Evolutionary conservation across 352 stramenopile species (phyloP), one percentile per base, ranked within the genome.

Genomic region (Phytophthora cactorum): DNA sequence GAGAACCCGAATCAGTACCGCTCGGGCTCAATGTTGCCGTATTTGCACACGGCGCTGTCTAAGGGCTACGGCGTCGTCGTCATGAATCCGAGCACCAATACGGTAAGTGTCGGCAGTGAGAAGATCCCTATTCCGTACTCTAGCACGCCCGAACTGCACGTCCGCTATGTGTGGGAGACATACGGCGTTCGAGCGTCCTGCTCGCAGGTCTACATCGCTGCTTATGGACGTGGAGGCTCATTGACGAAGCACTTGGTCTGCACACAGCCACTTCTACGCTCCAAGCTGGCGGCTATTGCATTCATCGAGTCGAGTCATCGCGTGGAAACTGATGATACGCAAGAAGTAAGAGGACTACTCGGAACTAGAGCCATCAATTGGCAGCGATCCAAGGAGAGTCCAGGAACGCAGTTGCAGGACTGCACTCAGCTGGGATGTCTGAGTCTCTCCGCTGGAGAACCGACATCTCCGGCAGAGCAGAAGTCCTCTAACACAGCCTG

Each of bases 251-350:
- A 92, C 59, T 69, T 96, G 29, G 71, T 96, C 17, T 86, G 77
- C 57, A 85, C 88, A 45, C 86, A 94, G 68, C 74, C 82, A 11
- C 36, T 81, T n/a, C 49, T 93, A 32, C 74, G 84, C 11, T 65
- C 68, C 34, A 93, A 92, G 50, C 66, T 93, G 8, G 82, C 81
- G 11, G 85, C 84, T 1, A 88, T 92, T 46, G 88, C 86, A 8
- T 93, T 95, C 56, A 91, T 93, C 44, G 88, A 95, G 60, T 93
- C 84, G 5, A 93, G 82, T 61, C 86, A 96, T 63, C 82, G 84
- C 29, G 66, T 93, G 12, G 79, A 91, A 31, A 22, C 43, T 9
- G 79, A 90, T 38, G 86, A 93, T 60, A 85, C 81, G 36, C 75
- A 82, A 44, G 82, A 92, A 65, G 86, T 95, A 50, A 73, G 82